Evolutionary conservation across 176 grass and related monocot species (phyloP), one percentile per base, ranked within the genome.

Genomic region (Oryza officinalis): DNA sequence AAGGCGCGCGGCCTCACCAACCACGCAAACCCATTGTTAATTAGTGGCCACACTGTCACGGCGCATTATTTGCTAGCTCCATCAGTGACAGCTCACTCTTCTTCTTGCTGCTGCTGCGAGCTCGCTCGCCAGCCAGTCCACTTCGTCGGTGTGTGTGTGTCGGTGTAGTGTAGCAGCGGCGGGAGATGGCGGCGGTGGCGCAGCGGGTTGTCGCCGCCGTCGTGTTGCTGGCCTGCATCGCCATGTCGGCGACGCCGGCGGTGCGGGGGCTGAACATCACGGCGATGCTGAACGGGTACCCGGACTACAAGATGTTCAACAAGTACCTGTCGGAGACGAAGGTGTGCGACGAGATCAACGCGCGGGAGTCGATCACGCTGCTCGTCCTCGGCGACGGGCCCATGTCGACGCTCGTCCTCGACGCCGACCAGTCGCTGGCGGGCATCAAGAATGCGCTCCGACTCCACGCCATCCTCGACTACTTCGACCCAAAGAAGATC

Each of bases 301-400:
- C 91, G 23, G 93, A 94, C 65, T 98, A 95, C 88, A 89, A 86
- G 33, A 69, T 83, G 64, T 98, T 93, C 87, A 98, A 94, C 91
- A 84, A 77, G 82, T 98, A 95, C 78, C 89, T 98, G 15, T 85
- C 93, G 27, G 87, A 92, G 84, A 98, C 96, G 25, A 90, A 90
- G 84, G 96, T 98, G 31, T 94, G 93, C 84, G 96, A 98, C 45
- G 96, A 98, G 93, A 94, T 98, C 89, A 95, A 98, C 91, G 76
- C 86, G 22, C 87, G 92, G 32, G 85, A 88, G 27, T 88, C 93
- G 27, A 89, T 94, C 10, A 89, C 91, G 28, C 88, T 90, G 64
- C 96, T 98, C 5, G 93, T 98, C 10, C 91, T 98, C 4, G 70
- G 87, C 47, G 89, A 94, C 33, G 68, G 35, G 28, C 89, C 87